Evolutionary conservation across 2,329 filamentous ascomycete genomes (phyloP), one percentile per base, ranked within the genome.

Genomic region (Chaetomiaceae sp.): DNA sequence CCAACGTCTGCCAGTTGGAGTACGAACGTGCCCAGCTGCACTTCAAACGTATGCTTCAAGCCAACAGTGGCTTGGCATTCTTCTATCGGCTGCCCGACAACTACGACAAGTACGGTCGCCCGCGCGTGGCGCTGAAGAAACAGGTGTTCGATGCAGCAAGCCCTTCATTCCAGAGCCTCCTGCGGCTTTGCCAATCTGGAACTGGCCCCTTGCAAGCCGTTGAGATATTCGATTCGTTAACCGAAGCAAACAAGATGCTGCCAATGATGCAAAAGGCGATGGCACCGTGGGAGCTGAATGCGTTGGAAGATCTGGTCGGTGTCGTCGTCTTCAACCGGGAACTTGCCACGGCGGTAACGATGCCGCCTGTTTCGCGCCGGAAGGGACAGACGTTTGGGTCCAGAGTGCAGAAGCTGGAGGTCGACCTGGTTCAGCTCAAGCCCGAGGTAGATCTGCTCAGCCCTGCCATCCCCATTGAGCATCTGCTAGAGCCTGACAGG

Each of bases 1-100:
- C 66, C 20, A 74, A 73, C 38, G 44, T 70, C 4, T 70, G 65
- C 18, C 59, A 73, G n/a, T 47, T 71, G 0, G 71, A 74, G 40
- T 75, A 68, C 38, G 41, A 34, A 1, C 66, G 68, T 1, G 55
- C 60, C 0, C 68, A 72, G 32, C 51, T 56, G 11, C 19, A 62
- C 0, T 64, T 75, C 38, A 72, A 66, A 48, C 70, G 70, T 6
- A 56, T 66, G 2, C 53, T 74, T 1, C 62, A 70, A 32, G 62
- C 59, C 0, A 48, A 47, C 0, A 60, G 53, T 0, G 70, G 67
- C 4, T 36, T 38, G 1, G 69, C 68, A 38, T 67, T 62, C 55
- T 75, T 75, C 57, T 69, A 66, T 53, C 62, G 71, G 1, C 38
- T 67, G 0, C 62, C 65, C 0, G 64, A 62, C 15, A 55, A 44